A percentile compares a stretch with the other conserved stretches of the same genome.
phyloP scores from a whole-genome alignment of 768 basidiomycete genomes.

The Grammothele lineata region DNA sequence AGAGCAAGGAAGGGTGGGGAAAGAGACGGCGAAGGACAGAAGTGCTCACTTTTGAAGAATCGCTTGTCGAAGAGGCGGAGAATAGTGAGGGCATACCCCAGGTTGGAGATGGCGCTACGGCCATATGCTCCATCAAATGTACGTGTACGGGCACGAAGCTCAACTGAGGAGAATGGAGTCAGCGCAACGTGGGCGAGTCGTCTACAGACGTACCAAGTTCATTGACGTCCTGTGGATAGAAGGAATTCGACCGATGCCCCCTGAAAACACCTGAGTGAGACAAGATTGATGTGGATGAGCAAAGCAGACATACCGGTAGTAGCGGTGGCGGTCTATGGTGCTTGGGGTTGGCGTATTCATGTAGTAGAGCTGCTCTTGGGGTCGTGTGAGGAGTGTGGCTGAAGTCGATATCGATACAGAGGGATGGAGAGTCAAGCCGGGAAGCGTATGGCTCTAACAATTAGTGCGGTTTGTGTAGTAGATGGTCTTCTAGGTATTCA shows the following conservation, averaged over 20 bases:
- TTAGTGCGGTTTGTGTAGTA: too few relatives aligned
- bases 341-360: too few relatives aligned
- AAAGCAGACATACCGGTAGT: neutral
- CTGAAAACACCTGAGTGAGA: constrained; percentile 8
- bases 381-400: too few relatives aligned
- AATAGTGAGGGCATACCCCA: constrained; percentile 71
- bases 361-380: too few relatives aligned
- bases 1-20: neutral
- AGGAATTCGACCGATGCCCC: constrained; percentile 31
- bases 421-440: too few relatives aligned
- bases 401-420: too few relatives aligned
- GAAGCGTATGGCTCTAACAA: too few relatives aligned
- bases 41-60: constrained; percentile 65
- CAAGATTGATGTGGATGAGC: neutral
- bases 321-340: neutral
- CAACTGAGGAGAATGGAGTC: constrained; percentile 32
- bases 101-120: constrained; percentile 67
- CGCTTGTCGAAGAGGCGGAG: constrained; percentile 73
- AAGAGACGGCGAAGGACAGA: neutral
- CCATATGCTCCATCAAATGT: constrained; percentile 83
- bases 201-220: constrained; percentile 23
- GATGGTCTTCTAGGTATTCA: too few relatives aligned
- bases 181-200: neutral
- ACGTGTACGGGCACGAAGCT: constrained; percentile 74
- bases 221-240: constrained; percentile 29